Conservation (phyloP, 306 rosid species). For the Styphnolobium japonicum region DNA sequence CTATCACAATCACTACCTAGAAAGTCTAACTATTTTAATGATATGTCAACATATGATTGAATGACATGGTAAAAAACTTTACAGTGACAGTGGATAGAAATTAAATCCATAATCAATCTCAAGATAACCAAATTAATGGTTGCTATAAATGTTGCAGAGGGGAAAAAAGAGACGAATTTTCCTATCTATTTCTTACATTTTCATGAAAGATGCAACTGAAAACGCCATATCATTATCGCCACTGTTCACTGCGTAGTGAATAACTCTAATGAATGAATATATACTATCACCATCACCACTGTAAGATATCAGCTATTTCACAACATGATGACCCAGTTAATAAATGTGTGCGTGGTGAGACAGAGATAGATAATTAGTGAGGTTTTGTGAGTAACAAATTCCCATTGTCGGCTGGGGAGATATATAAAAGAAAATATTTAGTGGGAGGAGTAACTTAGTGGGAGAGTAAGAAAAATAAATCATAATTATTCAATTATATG, state of each 20-base stretch:
- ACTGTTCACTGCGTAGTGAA: neutral
- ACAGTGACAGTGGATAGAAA: too few species aligned
- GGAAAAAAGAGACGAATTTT: constrained; percentile 8
- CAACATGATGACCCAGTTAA: constrained; percentile 30
- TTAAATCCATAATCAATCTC: constrained; percentile 17
- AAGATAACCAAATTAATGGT: neutral
- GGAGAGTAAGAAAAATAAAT: too few species aligned
- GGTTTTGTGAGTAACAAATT: neutral
- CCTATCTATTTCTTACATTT: neutral
- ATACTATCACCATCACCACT: constrained; percentile 23
- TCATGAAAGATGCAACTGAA: constrained; percentile 20
- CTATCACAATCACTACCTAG: too few species aligned
- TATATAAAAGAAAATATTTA: too few species aligned
- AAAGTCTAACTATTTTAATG: too few species aligned
- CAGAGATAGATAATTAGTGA: neutral
- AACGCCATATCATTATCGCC: constrained; percentile 11
- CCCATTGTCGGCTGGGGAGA: neutral
- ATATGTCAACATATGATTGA: too few species aligned
- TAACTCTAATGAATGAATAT: constrained; percentile 9
- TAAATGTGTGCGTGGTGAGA: constrained; percentile 24
- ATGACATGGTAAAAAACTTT: too few species aligned
- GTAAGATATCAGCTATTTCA: neutral
- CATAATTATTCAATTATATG: neutral
- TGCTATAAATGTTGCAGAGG: constrained; percentile 4
- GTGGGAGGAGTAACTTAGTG: too few species aligned